Percentiles rank a stretch among this genome's conserved stretches.
These are phyloP conservation scores for Xylaria curta DNA, from an alignment of 495 filamentous ascomycete species.

Conservation along the genomic window DNA sequence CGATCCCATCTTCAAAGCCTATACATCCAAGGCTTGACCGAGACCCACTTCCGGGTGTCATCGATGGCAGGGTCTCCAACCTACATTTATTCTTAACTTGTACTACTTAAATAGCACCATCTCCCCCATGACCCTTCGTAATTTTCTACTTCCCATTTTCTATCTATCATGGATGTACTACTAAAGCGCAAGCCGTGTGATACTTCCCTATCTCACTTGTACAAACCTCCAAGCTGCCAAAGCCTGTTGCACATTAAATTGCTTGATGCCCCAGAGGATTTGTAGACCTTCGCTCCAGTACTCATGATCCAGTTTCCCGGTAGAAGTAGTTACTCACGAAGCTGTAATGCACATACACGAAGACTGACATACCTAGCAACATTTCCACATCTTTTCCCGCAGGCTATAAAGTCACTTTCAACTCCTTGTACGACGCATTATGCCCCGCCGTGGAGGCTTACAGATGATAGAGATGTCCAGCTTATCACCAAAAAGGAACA, in stretches of 20 bases:
- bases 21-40: constrained; percentile 27
- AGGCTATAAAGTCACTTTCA: not conserved
- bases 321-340: not conserved
- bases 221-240: not conserved
- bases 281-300: not conserved
- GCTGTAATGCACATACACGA: not conserved
- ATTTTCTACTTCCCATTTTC: not conserved
- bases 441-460: not conserved
- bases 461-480: not conserved
- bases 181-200: not conserved
- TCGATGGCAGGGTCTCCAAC: constrained; percentile 5
- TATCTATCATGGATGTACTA: not conserved
- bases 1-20: constrained; percentile 13
- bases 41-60: constrained; percentile 23
- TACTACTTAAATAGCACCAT: not conserved
- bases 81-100: not conserved
- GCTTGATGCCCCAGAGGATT: not conserved
- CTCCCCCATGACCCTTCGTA: not conserved
- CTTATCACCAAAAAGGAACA: not conserved
- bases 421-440: not conserved
- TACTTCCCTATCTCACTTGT: not conserved
- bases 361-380: constrained; percentile 3
- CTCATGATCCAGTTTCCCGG: not conserved
- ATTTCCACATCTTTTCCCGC: not conserved
- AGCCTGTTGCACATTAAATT: not conserved